Evolutionary conservation across 495 filamentous ascomycete genomes (phyloP).

Genomic region (Ramalina intermedia): DNA sequence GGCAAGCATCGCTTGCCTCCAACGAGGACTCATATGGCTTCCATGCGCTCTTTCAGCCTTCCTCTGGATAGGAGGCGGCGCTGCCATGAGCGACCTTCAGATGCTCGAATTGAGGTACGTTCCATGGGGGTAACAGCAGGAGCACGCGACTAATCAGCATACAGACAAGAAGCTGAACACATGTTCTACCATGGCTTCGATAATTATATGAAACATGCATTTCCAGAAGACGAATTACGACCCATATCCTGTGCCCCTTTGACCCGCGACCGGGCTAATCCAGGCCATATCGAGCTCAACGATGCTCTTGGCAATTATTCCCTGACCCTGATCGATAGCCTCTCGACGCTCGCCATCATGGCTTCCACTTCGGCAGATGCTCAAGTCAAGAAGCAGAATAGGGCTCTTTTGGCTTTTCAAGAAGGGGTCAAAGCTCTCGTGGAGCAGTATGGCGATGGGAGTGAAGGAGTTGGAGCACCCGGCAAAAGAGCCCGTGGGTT

Average conservation of each 20-base stretch:
- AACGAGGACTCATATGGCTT: conserved; percentile 1
- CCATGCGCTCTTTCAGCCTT: conserved; percentile 5
- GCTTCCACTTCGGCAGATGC: conserved; percentile 48
- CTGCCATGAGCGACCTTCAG: conserved; percentile 13
- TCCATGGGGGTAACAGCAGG: not conserved
- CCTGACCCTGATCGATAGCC: conserved; percentile 83
- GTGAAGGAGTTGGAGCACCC: conserved; percentile 48
- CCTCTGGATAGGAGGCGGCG: conserved; percentile 2
- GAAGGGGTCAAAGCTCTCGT: conserved; percentile 66
- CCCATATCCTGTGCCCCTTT: conserved; percentile 75
- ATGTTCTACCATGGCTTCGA: conserved; percentile 98
- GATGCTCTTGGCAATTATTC: conserved; percentile 96
- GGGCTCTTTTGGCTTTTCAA: conserved; percentile 63
- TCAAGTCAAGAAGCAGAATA: conserved; percentile 41
- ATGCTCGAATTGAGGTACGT: conserved; percentile 14
- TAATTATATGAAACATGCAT: conserved; percentile 86
- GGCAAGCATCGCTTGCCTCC: conserved; percentile 3
- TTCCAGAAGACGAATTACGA: conserved; percentile 91
- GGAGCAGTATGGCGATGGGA: conserved; percentile 75
- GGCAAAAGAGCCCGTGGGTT: conserved; percentile 72
- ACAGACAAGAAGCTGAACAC: conserved; percentile 61
- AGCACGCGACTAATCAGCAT: not conserved
- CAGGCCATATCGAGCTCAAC: conserved; percentile 74
- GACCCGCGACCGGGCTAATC: conserved; percentile 66
- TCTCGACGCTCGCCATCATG: conserved; percentile 84